Conservation (phyloP, 169 alveolate species). For the Perkinsus olseni region DNA sequence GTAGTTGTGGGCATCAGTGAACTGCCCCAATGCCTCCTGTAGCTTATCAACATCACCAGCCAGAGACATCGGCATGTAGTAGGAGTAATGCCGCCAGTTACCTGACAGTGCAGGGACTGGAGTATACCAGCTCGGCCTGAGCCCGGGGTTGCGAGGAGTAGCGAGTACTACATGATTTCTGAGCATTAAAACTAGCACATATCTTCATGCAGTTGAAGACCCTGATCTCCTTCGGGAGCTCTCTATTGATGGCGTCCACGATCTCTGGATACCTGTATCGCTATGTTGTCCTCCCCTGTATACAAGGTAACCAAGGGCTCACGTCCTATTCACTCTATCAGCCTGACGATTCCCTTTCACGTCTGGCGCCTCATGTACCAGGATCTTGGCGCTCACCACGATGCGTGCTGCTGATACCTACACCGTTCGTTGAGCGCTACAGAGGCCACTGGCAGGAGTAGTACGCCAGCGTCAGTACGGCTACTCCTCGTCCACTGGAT, state of each 20-base stretch:
- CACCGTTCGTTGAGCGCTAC: no score
- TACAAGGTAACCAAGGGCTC: background rate
- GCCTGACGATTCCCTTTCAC: background rate
- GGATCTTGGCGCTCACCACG: background rate
- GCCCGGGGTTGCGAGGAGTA: no score
- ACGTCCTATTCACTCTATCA: background rate
- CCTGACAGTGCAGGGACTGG: background rate
- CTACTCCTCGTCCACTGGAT: background rate
- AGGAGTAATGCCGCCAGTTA: background rate
- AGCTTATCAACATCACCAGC: slow-evolving; percentile 1
- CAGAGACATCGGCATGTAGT: background rate
- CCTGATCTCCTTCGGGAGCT: background rate
- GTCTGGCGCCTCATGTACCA: background rate
- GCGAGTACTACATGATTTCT: background rate
- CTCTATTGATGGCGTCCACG: background rate
- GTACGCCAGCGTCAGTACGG: background rate
- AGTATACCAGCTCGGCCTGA: no score
- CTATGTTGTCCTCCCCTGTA: background rate
- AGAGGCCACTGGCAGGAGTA: background rate
- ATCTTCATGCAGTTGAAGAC: background rate
- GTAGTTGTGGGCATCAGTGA: background rate
- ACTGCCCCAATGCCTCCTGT: background rate
- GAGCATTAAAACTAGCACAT: background rate
- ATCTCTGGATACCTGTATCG: background rate
- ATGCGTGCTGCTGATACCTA: background rate